Percentiles rank a stretch among this genome's conserved stretches.
phyloP scores from a whole-genome alignment of 2,329 filamentous ascomycete genomes.

The Penicillium sp. region DNA sequence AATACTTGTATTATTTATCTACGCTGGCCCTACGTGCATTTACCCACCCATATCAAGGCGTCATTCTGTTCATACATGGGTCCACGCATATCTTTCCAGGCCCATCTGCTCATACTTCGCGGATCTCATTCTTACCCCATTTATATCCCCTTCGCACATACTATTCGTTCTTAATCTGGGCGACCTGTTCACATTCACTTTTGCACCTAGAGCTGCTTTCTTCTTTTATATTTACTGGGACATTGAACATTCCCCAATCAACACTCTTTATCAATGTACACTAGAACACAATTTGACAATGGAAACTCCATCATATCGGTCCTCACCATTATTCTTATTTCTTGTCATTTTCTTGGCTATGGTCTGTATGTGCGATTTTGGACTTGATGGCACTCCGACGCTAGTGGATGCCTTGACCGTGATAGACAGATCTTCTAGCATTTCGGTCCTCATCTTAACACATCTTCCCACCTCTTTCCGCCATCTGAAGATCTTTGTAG shows the following conservation, averaged over 20 bases:
- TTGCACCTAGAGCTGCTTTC: conserved; percentile 11
- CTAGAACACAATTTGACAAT: neutral
- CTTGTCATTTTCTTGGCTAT: conserved; percentile 27
- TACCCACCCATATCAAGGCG: neutral
- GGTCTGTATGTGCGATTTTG: conserved; percentile 43
- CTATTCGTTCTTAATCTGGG: conserved; percentile 3
- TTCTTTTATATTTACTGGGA: neutral
- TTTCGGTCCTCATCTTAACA: conserved; percentile 56
- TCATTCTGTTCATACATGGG: conserved; percentile 6
- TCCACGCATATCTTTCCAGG: neutral
- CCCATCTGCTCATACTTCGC: neutral
- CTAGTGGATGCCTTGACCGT: neutral
- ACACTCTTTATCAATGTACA: neutral
- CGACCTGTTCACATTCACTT: conserved; percentile 3
- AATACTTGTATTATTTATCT: neutral
- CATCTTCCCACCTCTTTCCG: conserved; percentile 63
- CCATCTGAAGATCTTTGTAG: no score
- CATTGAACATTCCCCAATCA: neutral
- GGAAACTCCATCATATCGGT: neutral
- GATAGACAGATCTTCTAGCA: neutral
- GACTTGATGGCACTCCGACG: conserved; percentile 37
- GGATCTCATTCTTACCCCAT: neutral
- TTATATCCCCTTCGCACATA: conserved; percentile 17
- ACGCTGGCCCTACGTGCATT: neutral
- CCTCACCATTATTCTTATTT: neutral